phyloP scores from a whole-genome alignment of 1,284 basidiomycete genomes.

The Leccinum pachyderme region DNA sequence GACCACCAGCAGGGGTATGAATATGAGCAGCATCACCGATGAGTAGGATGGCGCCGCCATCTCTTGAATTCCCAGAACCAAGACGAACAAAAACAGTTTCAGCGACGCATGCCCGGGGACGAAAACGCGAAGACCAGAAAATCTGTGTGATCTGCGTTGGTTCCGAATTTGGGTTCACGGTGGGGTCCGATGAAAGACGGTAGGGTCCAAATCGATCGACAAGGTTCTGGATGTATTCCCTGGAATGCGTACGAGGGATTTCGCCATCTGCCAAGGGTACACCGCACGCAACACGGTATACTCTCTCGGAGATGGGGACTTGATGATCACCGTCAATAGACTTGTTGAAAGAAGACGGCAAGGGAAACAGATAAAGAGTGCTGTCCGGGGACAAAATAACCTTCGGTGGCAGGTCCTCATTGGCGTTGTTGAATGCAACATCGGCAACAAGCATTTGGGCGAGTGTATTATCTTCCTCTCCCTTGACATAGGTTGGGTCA shows the following conservation, averaged over 20 bases:
- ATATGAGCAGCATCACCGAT: slow-evolving; percentile 46
- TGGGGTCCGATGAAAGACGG: background rate
- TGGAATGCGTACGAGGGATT: too few relatives aligned
- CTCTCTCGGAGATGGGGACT: slow-evolving; percentile 1
- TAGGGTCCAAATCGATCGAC: slow-evolving; percentile 25
- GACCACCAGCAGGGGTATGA: slow-evolving; percentile 44
- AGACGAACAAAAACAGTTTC: slow-evolving; percentile 13
- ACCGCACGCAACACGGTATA: slow-evolving; percentile 37
- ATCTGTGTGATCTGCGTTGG: background rate
- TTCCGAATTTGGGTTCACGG: background rate
- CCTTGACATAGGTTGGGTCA: slow-evolving; percentile 8
- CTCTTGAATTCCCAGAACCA: background rate
- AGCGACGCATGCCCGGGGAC: slow-evolving; percentile 36
- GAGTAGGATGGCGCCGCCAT: slow-evolving; percentile 19
- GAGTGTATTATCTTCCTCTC: slow-evolving; percentile 7
- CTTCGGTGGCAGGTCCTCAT: background rate
- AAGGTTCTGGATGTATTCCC: slow-evolving; percentile 38
- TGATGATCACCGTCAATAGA: slow-evolving; percentile 5
- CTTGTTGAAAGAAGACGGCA: slow-evolving; percentile 29
- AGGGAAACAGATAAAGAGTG: slow-evolving; percentile 15
- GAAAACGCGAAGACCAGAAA: slow-evolving; percentile 40
- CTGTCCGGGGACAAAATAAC: slow-evolving; percentile 19
- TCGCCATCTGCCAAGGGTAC: slow-evolving; percentile 12
- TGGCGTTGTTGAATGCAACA: background rate
- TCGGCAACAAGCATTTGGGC: slow-evolving; percentile 22